phyloP scores from a whole-genome alignment of 495 filamentous ascomycete genomes.

The Apodospora peruviana region DNA sequence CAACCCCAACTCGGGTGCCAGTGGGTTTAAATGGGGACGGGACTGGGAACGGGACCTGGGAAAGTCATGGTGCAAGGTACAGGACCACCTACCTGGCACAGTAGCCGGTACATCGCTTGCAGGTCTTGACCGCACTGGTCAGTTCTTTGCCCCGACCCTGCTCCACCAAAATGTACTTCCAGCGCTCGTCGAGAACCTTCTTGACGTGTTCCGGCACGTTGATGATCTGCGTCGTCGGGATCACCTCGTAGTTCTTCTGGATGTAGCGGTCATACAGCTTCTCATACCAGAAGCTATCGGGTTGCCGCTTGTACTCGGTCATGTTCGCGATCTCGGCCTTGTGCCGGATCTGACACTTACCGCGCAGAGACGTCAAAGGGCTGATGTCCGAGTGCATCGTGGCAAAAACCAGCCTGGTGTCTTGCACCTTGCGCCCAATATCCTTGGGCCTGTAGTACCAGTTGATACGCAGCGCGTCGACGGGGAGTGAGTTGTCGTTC shows the following conservation, averaged over 20 bases:
- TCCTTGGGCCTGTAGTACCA: slow-evolving; percentile 98
- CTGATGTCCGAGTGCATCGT: slow-evolving; percentile 99
- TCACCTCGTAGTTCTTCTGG: slow-evolving; percentile 93
- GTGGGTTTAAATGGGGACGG: neutral
- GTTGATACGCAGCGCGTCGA: slow-evolving; percentile 88
- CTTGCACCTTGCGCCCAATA: slow-evolving; percentile 83
- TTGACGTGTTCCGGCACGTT: slow-evolving; percentile 94
- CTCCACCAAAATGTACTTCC: slow-evolving; percentile 93
- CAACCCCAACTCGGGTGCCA: neutral
- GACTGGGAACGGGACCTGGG: neutral
- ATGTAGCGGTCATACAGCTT: slow-evolving; percentile 98
- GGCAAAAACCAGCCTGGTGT: slow-evolving; percentile 83
- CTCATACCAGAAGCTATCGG: slow-evolving; percentile 93
- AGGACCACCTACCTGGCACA: slow-evolving; percentile 69
- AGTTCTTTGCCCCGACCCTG: slow-evolving; percentile 87
- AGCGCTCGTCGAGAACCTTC: slow-evolving; percentile 88
- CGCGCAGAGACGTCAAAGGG: slow-evolving; percentile 84
- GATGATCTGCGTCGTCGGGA: slow-evolving; percentile 85
- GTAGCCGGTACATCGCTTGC: slow-evolving; percentile 84
- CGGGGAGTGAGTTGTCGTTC: slow-evolving; percentile 62
- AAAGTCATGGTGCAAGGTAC: neutral
- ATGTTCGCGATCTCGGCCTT: slow-evolving; percentile 77
- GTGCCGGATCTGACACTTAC: slow-evolving; percentile 86
- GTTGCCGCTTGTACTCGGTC: slow-evolving; percentile 73
- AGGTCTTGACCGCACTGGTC: slow-evolving; percentile 92